These are phyloP conservation scores for Globisporangium camurandrum DNA, from an alignment of 352 stramenopile species.

Conservation along the genomic window DNA sequence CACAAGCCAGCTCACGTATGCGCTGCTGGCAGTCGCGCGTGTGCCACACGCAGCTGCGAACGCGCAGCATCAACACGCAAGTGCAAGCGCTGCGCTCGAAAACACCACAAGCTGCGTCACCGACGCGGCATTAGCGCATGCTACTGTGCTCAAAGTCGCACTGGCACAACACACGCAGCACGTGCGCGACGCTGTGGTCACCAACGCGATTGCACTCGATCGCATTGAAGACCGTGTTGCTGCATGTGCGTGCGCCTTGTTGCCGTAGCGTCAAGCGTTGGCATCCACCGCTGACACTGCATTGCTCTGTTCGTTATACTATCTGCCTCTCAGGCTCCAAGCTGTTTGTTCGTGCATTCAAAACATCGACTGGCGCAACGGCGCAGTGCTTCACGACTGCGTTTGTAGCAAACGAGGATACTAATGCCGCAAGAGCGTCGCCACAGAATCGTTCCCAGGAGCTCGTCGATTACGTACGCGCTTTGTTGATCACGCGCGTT, in stretches of 20 bases:
- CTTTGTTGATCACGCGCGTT: not conserved
- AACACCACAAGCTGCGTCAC: slow-evolving; percentile 27
- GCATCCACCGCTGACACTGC: not conserved
- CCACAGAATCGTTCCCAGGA: too few relatives aligned
- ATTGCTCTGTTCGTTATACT: not conserved
- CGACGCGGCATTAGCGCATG: slow-evolving; percentile 2
- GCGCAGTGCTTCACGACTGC: not conserved
- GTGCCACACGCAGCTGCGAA: slow-evolving; percentile 20
- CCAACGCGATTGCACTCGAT: slow-evolving; percentile 8
- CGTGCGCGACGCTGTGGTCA: not conserved
- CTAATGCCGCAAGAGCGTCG: too few relatives aligned
- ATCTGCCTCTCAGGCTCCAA: slow-evolving; percentile 1
- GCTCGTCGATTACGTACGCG: too few relatives aligned
- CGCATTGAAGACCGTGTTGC: slow-evolving; percentile 3
- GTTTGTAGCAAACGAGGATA: not conserved
- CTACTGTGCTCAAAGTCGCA: not conserved
- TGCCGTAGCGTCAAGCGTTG: not conserved
- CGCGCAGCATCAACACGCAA: slow-evolving; percentile 22
- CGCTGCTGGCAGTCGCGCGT: slow-evolving; percentile 18
- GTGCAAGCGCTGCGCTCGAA: slow-evolving; percentile 22
- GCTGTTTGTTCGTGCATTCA: slow-evolving; percentile 1
- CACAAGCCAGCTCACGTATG: slow-evolving; percentile 26
- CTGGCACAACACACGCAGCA: not conserved
- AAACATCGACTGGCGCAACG: not conserved
- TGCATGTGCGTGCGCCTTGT: slow-evolving; percentile 3